Base-by-base conservation (phyloP, 139 green algal genomes). In the Chlamydomonas sphaeroides region DNA sequence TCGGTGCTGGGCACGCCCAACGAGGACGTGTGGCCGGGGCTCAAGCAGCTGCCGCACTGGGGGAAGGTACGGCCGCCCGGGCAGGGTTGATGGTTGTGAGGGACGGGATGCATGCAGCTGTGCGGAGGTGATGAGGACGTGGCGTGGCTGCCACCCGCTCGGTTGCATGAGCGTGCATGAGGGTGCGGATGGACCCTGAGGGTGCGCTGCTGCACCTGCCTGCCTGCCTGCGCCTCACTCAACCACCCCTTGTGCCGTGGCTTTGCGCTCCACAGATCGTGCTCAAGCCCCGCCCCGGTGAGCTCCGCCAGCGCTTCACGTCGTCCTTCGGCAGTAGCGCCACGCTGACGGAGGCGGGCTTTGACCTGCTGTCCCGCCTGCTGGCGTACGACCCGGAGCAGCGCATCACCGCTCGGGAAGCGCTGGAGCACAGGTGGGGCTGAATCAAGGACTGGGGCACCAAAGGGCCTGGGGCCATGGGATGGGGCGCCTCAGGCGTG, bases 1-100 rank as follows among this genome's bases (percentile, higher is more conserved):
- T 45, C 84, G 25, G 78, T 95, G 33, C 84, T 98, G 48, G 95
- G 95, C 62, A 93, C 88, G 26, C 95, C 95, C 45, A 97, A 73
- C 14, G 89, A 95, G 77, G 79, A 95, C 45, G 92, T 86, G 30
- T 98, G 95, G 95, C 94, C 94, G 1, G 92, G 90, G 26, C 86
- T 94, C 26, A 87, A 83, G 49, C 56, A 90, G 59, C 88, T 98
- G 68, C 89, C 88, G 25, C 88, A 93, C 65, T 89, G 81, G 45
- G 71, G 80, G 25, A 93, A 92, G 84, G 90, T 93, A 70, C 33
- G 79, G 30, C 66, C 49, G 73, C n/a, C n/a, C n/a, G n/a, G n/a
- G n/a, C n/a, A n/a, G n/a, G n/a, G n/a, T n/a, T n/a, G n/a, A n/a
- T n/a, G n/a, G n/a, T n/a, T n/a, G n/a, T n/a, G n/a, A n/a, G n/a